Evolutionary conservation across 306 rosid species (phyloP).

Genomic region (Begonia fuchsioides): DNA sequence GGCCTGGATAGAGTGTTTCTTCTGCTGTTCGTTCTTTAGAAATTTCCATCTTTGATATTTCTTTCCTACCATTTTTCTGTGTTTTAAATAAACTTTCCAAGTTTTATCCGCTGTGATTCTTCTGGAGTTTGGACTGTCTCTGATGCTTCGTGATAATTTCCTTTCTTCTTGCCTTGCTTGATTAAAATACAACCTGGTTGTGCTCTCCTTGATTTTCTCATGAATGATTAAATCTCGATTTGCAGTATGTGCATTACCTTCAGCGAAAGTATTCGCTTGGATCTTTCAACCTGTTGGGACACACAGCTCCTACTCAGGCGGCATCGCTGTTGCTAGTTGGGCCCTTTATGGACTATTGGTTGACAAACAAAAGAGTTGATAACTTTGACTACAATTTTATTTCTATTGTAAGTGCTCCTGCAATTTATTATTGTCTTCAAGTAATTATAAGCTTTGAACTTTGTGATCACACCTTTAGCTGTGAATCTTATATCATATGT

Average conservation of each 20-base stretch:
- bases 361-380: slow-evolving; percentile 63
- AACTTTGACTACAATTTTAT: slow-evolving; percentile 23
- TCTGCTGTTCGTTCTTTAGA: no score
- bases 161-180: no score
- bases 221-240: neutral
- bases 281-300: slow-evolving; percentile 86
- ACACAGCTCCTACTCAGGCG: slow-evolving; percentile 91
- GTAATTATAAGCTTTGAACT: neutral
- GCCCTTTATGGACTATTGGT: slow-evolving; percentile 74
- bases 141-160: no score
- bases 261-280: slow-evolving; percentile 76
- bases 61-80: no score
- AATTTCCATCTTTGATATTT: no score
- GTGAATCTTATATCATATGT: no score
- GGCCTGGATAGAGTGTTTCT: no score
- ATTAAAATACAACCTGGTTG: no score
- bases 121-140: no score
- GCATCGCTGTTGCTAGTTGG: slow-evolving; percentile 47
- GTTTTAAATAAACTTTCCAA: no score
- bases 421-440: neutral
- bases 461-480: neutral
- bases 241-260: slow-evolving; percentile 87
- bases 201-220: no score
- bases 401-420: slow-evolving; percentile 38
- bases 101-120: no score